A percentile compares a stretch with the other conserved stretches of the same genome.
Evolutionary conservation across 495 filamentous ascomycete species (phyloP).

Genomic region (Terfezia boudieri): DNA sequence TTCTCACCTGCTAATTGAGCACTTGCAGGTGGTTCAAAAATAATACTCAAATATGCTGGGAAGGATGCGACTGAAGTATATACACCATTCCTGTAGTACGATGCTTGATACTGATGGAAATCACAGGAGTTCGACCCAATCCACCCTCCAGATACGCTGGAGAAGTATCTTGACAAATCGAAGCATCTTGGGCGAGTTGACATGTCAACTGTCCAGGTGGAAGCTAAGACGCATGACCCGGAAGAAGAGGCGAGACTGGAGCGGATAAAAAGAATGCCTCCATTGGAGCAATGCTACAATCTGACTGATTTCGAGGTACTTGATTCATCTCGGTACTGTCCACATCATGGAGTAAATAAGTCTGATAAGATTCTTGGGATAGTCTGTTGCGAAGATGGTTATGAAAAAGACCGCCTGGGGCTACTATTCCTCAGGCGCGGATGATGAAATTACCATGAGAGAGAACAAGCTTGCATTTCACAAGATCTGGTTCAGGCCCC

Average conservation of each 20-base stretch:
- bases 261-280: conserved; percentile 55
- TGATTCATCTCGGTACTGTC: too few relatives aligned
- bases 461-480: conserved; percentile 94
- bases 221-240: conserved; percentile 46
- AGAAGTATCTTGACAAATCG: conserved; percentile 59
- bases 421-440: conserved; percentile 87
- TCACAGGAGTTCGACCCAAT: conserved; percentile 34
- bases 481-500: conserved; percentile 91
- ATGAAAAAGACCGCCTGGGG: conserved; percentile 96
- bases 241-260: conserved; percentile 57
- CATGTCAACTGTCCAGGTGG: conserved; percentile 33
- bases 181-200: conserved; percentile 44
- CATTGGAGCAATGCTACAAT: conserved; percentile 79
- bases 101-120: not conserved
- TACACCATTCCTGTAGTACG: not conserved
- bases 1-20: conserved; percentile 8
- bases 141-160: conserved; percentile 54
- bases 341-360: too few relatives aligned
- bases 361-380: not conserved
- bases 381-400: conserved; percentile 51
- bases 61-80: conserved; percentile 55
- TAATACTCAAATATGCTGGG: conserved; percentile 69
- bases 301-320: conserved; percentile 65
- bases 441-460: conserved; percentile 93
- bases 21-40: conserved; percentile 48